A percentile compares a stretch with the other conserved stretches of the same genome.
Conservation (phyloP, 2,329 filamentous ascomycete species). For the Fusarium sp. region DNA sequence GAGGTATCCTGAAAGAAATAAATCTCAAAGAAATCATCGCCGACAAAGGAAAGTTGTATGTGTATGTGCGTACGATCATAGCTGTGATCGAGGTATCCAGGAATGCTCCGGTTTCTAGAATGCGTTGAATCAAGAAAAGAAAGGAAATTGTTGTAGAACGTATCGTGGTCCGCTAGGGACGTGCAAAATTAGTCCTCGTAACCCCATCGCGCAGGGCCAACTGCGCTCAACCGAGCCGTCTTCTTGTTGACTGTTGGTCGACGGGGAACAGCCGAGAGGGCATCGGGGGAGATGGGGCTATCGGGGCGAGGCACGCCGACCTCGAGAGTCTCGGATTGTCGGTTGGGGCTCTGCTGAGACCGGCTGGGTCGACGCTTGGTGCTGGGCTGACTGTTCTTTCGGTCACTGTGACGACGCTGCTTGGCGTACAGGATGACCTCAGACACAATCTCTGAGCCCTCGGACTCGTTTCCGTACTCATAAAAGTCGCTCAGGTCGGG, state of each 20-base stretch:
- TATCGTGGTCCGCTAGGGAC: conserved; percentile 17
- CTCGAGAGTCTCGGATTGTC: conserved; percentile 25
- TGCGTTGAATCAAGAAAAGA: conserved; percentile 20
- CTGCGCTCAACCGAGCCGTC: conserved; percentile 51
- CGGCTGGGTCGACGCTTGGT: conserved; percentile 29
- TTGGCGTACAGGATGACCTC: conserved; percentile 29
- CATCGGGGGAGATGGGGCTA: conserved; percentile 50
- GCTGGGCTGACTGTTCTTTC: conserved; percentile 14
- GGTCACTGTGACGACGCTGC: conserved; percentile 24
- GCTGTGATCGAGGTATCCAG: conserved; percentile 37
- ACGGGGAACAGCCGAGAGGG: conserved; percentile 41
- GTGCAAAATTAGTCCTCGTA: conserved; percentile 36
- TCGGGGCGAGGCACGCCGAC: conserved; percentile 52
- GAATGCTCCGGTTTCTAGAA: conserved; percentile 32
- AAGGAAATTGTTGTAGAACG: conserved; percentile 16
- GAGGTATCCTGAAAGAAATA: conserved; percentile 21
- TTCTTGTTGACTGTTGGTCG: conserved; percentile 49
- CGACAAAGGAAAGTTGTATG: conserved; percentile 40
- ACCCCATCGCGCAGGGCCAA: conserved; percentile 41
- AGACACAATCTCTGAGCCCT: conserved; percentile 30
- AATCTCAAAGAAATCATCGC: conserved; percentile 31
- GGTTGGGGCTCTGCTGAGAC: conserved; percentile 6
- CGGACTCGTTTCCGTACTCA: conserved; percentile 45
- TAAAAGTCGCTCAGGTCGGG: conserved; percentile 53
- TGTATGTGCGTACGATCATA: conserved; percentile 30